Evolutionary conservation across 139 green algal genomes (phyloP).

Genomic region (Prasinococcaceae sp.): DNA sequence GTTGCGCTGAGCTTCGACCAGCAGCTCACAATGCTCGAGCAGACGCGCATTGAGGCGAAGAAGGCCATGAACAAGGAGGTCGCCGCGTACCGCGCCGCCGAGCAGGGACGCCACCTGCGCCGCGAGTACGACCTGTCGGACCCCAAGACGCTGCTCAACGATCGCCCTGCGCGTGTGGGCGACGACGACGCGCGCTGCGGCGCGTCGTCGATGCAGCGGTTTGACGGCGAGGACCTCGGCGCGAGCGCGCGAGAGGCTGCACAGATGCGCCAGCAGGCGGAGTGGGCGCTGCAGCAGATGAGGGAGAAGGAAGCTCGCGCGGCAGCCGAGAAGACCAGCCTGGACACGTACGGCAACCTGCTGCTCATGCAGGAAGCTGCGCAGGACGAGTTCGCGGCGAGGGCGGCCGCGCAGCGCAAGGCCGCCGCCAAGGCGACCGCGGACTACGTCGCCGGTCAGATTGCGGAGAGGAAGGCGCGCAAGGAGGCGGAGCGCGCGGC

Average conservation of each 20-base stretch:
- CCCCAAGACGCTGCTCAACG: not conserved
- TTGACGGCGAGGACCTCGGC: slow-evolving; percentile 52
- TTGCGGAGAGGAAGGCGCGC: not conserved
- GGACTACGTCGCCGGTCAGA: slow-evolving; percentile 7
- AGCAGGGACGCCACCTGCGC: not conserved
- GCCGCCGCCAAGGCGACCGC: not conserved
- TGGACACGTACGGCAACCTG: not conserved
- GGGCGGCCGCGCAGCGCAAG: not conserved
- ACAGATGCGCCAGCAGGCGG: slow-evolving; percentile 41
- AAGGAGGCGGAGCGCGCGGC: slow-evolving; percentile 14
- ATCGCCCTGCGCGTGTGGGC: slow-evolving; percentile 37
- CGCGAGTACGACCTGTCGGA: slow-evolving; percentile 14
- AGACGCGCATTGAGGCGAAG: not conserved
- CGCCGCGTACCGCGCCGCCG: not conserved
- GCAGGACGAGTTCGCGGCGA: slow-evolving; percentile 3
- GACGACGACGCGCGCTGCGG: slow-evolving; percentile 45
- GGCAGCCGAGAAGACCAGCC: not conserved
- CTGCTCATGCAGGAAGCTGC: too few relatives aligned
- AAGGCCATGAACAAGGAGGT: not conserved
- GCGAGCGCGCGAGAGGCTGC: slow-evolving; percentile 28
- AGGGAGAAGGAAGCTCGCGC: slow-evolving; percentile 27
- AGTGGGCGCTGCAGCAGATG: slow-evolving; percentile 48
- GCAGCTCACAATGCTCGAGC: not conserved
- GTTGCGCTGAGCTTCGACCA: slow-evolving; percentile 1
- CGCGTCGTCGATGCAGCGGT: slow-evolving; percentile 39